These are phyloP conservation scores for Fusarium anguioides DNA, from an alignment of 2,329 filamentous ascomycete genomes.

Conservation along the genomic window DNA sequence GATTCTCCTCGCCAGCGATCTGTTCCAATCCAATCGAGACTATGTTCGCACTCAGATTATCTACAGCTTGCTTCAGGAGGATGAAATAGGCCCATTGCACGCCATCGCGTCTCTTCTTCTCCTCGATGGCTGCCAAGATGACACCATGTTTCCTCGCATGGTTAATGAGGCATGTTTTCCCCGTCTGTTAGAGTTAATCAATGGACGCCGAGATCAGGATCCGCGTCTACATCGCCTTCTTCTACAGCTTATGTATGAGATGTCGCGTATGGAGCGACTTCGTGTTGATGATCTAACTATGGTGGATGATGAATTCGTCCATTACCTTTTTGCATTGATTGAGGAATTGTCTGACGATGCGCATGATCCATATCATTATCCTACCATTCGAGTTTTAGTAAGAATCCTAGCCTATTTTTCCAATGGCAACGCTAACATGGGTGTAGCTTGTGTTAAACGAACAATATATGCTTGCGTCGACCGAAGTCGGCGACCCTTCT, in stretches of 20 bases:
- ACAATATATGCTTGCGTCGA: conserved; percentile 91
- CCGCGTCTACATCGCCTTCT: conserved; percentile 81
- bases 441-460: conserved; percentile 91
- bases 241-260: conserved; percentile 93
- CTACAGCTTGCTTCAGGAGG: conserved; percentile 90
- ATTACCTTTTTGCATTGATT: conserved; percentile 86
- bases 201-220: conserved; percentile 72
- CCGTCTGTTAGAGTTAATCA: conserved; percentile 84
- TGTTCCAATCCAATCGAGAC: conserved; percentile 80
- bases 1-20: conserved; percentile 76
- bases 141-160: conserved; percentile 86
- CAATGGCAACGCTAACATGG: conserved; percentile 27
- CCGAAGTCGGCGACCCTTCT: conserved; percentile 58
- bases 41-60: conserved; percentile 95
- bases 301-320: conserved; percentile 83
- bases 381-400: conserved; percentile 91
- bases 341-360: conserved; percentile 88
- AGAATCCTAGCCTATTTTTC: conserved; percentile 48
- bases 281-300: conserved; percentile 79
- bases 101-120: conserved; percentile 86
- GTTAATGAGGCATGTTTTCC: conserved; percentile 86
- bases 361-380: conserved; percentile 94
- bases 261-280: conserved; percentile 90
- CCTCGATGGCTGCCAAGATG: conserved; percentile 84
- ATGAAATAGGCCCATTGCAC: conserved; percentile 82